These are phyloP conservation scores for Cyberlindnera galapagoensis DNA, from an alignment of 805 yeast genomes.

Conservation along the genomic window DNA sequence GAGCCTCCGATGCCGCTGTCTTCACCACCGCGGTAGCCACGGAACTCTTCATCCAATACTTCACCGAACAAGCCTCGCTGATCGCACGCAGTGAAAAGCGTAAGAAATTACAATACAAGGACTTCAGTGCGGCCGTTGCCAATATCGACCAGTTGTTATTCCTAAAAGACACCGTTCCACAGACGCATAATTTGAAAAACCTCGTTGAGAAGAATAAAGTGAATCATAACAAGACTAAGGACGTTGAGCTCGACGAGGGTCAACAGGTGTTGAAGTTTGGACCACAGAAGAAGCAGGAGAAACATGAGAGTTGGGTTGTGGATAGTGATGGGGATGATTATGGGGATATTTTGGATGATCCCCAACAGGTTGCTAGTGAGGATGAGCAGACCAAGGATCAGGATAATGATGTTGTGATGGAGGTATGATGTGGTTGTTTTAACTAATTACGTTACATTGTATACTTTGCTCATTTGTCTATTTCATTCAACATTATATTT, in stretches of 20 bases:
- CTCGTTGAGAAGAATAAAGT: conserved; percentile 39
- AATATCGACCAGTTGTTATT: conserved; percentile 56
- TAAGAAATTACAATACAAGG: conserved; percentile 64
- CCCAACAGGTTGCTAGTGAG: too few relatives aligned
- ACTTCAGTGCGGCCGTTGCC: conserved; percentile 58
- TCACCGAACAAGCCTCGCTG: conserved; percentile 64
- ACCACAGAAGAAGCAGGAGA: conserved; percentile 3
- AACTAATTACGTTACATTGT: conserved; percentile 3
- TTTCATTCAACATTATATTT: too few relatives aligned
- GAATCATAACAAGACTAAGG: conserved; percentile 14
- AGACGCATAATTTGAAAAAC: conserved; percentile 43
- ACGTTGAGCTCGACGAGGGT: conserved; percentile 29
- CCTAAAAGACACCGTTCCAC: conserved; percentile 62
- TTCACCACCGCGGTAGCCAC: conserved; percentile 73
- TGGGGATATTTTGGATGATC: conserved; percentile 16
- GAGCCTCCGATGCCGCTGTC: conserved; percentile 67
- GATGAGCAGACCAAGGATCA: conserved; percentile 7
- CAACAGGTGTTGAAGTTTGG: conserved; percentile 33
- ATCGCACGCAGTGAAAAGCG: conserved; percentile 59
- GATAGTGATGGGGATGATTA: conserved; percentile 21
- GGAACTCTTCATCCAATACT: conserved; percentile 62
- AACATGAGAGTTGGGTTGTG: conserved; percentile 19
- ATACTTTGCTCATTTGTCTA: too few relatives aligned
- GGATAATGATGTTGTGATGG: conserved; percentile 10
- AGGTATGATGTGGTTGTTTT: conserved; percentile 1